Percentiles rank a stretch among this genome's conserved stretches.
phyloP scores from a whole-genome alignment of 192 early-diverging fungal species.

The Helicostylum pulchrum region DNA sequence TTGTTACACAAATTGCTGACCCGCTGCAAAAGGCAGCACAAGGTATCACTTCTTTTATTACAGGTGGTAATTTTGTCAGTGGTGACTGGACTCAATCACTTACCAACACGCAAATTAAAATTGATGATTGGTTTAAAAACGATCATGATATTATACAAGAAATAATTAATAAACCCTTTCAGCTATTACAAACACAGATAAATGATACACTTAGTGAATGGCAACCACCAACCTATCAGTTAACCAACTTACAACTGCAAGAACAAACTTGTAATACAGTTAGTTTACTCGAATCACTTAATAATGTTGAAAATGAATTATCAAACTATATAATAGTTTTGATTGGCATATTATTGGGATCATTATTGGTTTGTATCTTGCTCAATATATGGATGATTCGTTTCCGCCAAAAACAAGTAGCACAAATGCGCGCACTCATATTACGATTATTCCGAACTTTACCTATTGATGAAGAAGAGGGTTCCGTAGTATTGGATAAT shows the following conservation, averaged over 20 bases:
- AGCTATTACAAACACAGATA: not conserved
- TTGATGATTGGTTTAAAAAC: slow-evolving; percentile 13
- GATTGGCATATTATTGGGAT: not conserved
- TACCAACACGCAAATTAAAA: not conserved
- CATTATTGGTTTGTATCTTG: not conserved
- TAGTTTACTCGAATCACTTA: not conserved
- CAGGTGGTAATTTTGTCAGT: not conserved
- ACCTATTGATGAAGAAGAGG: no score
- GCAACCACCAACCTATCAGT: not conserved
- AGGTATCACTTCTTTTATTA: not conserved
- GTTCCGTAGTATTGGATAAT: no score
- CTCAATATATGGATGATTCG: not conserved
- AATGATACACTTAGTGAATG: slow-evolving; percentile 7
- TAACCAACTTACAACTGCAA: not conserved
- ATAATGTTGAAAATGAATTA: not conserved
- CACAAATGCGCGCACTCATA: no score
- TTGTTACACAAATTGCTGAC: slow-evolving; percentile 4
- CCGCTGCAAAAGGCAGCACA: slow-evolving; percentile 25
- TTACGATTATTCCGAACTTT: no score
- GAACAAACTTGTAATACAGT: not conserved
- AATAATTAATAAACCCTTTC: slow-evolving; percentile 13
- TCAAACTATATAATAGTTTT: not conserved
- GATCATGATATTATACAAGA: not conserved
- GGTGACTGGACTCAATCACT: slow-evolving; percentile 20
- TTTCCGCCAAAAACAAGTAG: not conserved